Conservation (phyloP, 2,329 filamentous ascomycete species). For the Ophiostoma angusticollis region DNA sequence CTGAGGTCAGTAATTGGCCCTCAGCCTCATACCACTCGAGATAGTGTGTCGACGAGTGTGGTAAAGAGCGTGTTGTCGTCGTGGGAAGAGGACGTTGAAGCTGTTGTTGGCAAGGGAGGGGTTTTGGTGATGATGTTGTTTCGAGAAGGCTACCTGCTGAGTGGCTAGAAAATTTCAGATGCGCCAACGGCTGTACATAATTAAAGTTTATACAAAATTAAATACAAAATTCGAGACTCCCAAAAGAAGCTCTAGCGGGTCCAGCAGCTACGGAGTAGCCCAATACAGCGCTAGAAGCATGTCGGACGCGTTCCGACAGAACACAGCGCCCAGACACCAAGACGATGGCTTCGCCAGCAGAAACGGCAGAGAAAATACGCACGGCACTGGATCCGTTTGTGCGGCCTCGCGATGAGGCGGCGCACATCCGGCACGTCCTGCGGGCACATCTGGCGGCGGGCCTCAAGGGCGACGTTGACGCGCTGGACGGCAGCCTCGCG, state of each 20-base stretch:
- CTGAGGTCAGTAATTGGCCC: no score
- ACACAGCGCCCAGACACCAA: no score
- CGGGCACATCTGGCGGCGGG: slow-evolving; percentile 39
- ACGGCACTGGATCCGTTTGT: slow-evolving; percentile 37
- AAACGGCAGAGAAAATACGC: slow-evolving; percentile 9
- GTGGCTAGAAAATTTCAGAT: slow-evolving; percentile 8
- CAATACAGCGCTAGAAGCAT: no score
- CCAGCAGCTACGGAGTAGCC: slow-evolving; percentile 2
- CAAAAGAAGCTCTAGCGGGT: slow-evolving; percentile 1
- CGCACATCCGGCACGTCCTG: slow-evolving; percentile 42
- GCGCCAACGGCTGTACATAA: neutral
- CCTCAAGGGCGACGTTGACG: slow-evolving; percentile 23
- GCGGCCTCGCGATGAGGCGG: slow-evolving; percentile 43
- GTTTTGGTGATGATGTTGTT: no score
- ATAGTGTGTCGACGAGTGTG: no score
- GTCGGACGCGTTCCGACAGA: no score
- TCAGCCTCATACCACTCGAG: no score
- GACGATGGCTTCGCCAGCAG: slow-evolving; percentile 7
- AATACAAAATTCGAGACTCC: slow-evolving; percentile 4
- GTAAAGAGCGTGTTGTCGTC: no score
- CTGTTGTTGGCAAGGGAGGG: no score
- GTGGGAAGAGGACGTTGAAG: no score
- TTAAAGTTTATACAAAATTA: slow-evolving; percentile 8
- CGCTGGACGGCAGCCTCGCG: slow-evolving; percentile 24
- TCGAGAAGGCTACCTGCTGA: neutral